Evolutionary conservation across 805 yeast species (phyloP).

Genomic region (Candida michaelii): DNA sequence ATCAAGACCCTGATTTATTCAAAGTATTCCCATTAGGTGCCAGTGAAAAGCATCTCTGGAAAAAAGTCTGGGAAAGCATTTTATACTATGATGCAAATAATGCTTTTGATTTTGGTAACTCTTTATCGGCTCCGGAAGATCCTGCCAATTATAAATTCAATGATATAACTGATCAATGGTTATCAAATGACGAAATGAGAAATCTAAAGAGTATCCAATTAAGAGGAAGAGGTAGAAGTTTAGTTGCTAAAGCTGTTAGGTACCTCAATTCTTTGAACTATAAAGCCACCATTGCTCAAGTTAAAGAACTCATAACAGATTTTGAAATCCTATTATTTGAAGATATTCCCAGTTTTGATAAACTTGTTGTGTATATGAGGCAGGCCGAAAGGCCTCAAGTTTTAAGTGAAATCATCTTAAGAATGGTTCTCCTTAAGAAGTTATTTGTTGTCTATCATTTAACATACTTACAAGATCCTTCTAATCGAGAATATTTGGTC

Average conservation of each 20-base stretch:
- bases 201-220: neutral
- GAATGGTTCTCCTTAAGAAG: neutral
- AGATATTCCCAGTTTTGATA: neutral
- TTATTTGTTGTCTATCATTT: conserved; percentile 1
- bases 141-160: neutral
- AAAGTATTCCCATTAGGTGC: neutral
- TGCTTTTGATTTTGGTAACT: neutral
- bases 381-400: neutral
- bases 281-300: neutral
- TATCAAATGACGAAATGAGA: conserved; percentile 1
- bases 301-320: neutral
- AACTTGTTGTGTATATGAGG: neutral
- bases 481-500: neutral
- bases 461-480: neutral
- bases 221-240: neutral
- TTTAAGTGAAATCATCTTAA: neutral
- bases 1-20: neutral
- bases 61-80: neutral
- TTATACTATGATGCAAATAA: neutral
- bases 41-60: conserved; percentile 1
- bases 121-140: neutral
- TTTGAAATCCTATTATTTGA: neutral
- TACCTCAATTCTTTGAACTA: neutral
- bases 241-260: neutral
- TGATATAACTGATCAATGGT: neutral